Base-by-base conservation (phyloP, 345 rosid species). In the Melastoma malabathricum region DNA sequence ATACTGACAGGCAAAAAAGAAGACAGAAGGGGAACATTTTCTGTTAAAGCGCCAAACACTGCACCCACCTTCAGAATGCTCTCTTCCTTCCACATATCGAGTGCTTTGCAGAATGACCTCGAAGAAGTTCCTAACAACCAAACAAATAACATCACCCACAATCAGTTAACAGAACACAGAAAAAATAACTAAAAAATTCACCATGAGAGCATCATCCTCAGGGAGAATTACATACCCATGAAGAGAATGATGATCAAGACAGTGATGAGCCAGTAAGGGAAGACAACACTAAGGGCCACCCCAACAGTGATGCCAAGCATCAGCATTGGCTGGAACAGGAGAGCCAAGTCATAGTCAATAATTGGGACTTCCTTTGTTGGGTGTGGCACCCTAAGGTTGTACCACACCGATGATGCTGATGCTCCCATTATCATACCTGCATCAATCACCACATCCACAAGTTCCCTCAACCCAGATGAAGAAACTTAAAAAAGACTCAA, bases 371-470 rank as follows among this genome's bases (percentile, higher is more conserved):
- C 88, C 59, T 68, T 86, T 23, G 85, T 74, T 17, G 97, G 97
- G 64, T 89, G 97, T 1, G 77, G 77, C 27, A 86, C 94, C 63
- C 86, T 73, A 22, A 89, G 49, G 63, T 89, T 89, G 72, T 86
- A 89, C 94, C 96, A 89, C 48, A 89, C 94, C 29, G 97, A 89
- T 51, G 97, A 76, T 10, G 84, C 72, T 1, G 97, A 86, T 55
- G 97, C 97, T 54, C 84, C 97, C 97, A 89, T 89, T 48, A 89
- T 89, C 97, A 89, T 89, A 68, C 97, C 97, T 89, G 59, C 68
- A 78, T 10, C 44, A 46, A 60, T 51, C 25, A 22, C 4, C 43
- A 18, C 38, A 31, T 17, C 48, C 19, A 31, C 13, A 47, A 16
- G 23, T 45, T 43, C 16, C 54, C 38, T 31, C 38, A 31, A 31